Evolutionary conservation across 768 basidiomycete species (phyloP).

Genomic region (Suillus lakei): DNA sequence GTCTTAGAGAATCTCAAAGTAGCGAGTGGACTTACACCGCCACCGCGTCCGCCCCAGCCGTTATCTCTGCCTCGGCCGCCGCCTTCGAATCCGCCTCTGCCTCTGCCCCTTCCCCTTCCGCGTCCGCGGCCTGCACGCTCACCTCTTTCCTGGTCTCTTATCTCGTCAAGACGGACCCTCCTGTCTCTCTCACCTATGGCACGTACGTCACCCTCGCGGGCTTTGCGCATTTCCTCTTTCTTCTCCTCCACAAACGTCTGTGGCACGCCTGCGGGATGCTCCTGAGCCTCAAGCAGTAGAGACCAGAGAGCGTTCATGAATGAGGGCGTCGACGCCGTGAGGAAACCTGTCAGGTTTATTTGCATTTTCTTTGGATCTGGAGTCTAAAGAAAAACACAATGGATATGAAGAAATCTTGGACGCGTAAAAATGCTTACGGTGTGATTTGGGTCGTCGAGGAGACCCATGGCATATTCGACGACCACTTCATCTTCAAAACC

Average conservation of each 20-base stretch:
- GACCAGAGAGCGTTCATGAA: conserved; percentile 94
- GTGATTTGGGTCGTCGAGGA: conserved; percentile 84
- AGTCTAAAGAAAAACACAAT: conserved; percentile 47
- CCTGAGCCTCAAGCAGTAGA: conserved; percentile 91
- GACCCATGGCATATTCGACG: conserved; percentile 93
- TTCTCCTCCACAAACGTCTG: conserved; percentile 89
- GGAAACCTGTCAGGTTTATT: conserved; percentile 91
- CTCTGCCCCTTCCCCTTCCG: conserved; percentile 63
- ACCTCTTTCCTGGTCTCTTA: conserved; percentile 63
- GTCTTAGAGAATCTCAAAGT: conserved; percentile 3
- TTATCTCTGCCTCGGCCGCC: conserved; percentile 55
- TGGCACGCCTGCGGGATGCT: conserved; percentile 87
- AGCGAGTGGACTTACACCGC: conserved; percentile 41
- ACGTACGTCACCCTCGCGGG: conserved; percentile 62
- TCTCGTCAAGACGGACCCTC: conserved; percentile 68
- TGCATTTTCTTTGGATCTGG: conserved; percentile 97
- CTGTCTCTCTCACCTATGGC: conserved; percentile 76
- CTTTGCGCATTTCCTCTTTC: conserved; percentile 86
- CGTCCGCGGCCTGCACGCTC: conserved; percentile 52
- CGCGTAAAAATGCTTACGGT: conserved; percentile 57
- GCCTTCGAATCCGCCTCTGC: conserved; percentile 53
- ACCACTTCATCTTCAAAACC: conserved; percentile 98
- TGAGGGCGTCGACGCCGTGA: conserved; percentile 80
- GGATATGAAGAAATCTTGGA: not conserved
- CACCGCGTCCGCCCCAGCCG: conserved; percentile 73